Evolutionary conservation across 1,139 yeast genomes (phyloP).

Genomic region (Yamadazyma membranifaciens): DNA sequence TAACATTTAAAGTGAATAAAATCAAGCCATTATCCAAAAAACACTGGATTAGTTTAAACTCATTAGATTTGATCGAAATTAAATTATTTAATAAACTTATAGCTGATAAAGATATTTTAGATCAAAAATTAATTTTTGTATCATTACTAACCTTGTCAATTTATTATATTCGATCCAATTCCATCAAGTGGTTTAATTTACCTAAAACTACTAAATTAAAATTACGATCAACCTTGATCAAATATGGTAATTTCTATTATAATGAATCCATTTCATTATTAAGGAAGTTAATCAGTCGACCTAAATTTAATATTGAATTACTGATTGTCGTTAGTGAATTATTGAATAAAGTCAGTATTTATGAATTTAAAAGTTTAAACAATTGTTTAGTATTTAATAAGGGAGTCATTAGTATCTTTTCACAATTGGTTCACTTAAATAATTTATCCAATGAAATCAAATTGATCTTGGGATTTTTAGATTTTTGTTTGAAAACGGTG

Average conservation of each 20-base stretch:
- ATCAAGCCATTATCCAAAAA: background rate
- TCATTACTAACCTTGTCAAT: slow-evolving; percentile 21
- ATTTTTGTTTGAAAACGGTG: slow-evolving; percentile 22
- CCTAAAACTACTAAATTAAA: slow-evolving; percentile 7
- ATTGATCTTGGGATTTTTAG: slow-evolving; percentile 19
- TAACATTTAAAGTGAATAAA: background rate
- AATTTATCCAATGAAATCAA: slow-evolving; percentile 15
- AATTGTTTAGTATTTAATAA: slow-evolving; percentile 24
- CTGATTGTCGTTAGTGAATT: slow-evolving; percentile 23
- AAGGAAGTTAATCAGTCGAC: slow-evolving; percentile 16
- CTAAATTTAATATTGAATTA: slow-evolving; percentile 19
- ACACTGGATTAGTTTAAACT: slow-evolving; percentile 2
- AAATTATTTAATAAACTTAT: slow-evolving; percentile 10
- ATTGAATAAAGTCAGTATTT: slow-evolving; percentile 26
- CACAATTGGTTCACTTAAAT: slow-evolving; percentile 16
- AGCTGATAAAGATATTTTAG: slow-evolving; percentile 10
- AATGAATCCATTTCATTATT: slow-evolving; percentile 20
- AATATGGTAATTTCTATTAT: slow-evolving; percentile 21
- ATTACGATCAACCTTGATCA: slow-evolving; percentile 14
- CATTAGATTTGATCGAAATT: slow-evolving; percentile 9
- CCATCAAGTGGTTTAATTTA: slow-evolving; percentile 20
- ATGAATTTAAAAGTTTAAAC: slow-evolving; percentile 21
- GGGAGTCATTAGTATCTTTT: slow-evolving; percentile 25
- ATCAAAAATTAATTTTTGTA: slow-evolving; percentile 14
- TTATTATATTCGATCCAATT: slow-evolving; percentile 21